A percentile compares a stretch with the other conserved stretches of the same genome.
phyloP scores from a whole-genome alignment of 768 basidiomycete species.

The Pluteus cervinus region DNA sequence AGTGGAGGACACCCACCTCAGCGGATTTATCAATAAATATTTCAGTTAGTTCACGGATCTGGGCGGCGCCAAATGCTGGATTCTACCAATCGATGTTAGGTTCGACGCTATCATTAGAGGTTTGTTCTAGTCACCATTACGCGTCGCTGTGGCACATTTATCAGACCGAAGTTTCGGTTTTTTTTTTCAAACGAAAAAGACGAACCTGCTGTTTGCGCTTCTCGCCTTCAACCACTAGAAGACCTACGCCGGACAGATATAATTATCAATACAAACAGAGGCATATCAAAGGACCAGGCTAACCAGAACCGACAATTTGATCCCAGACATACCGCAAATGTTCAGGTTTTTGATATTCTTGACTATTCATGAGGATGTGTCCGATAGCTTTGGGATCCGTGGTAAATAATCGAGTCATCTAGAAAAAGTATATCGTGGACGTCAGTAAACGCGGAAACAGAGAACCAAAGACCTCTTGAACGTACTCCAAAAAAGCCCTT shows the following conservation, averaged over 20 bases:
- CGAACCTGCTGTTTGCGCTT: constrained; percentile 44
- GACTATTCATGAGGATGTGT: constrained; percentile 54
- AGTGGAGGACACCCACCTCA: constrained; percentile 28
- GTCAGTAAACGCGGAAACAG: background rate
- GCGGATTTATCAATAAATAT: constrained; percentile 53
- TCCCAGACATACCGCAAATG: constrained; percentile 28
- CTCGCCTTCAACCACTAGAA: constrained; percentile 44
- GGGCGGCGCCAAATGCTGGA: constrained; percentile 58
- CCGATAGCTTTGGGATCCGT: constrained; percentile 57
- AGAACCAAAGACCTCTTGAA: background rate
- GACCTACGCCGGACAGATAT: too few species aligned
- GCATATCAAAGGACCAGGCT: too few species aligned
- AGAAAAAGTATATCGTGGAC: too few species aligned
- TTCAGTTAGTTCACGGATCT: constrained; percentile 50
- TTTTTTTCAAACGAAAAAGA: too few species aligned
- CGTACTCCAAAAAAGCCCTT: constrained; percentile 39
- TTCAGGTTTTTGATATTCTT: constrained; percentile 52
- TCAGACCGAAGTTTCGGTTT: too few species aligned
- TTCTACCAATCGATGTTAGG: constrained; percentile 32
- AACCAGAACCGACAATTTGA: constrained; percentile 36
- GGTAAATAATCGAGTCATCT: constrained; percentile 43
- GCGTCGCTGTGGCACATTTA: constrained; percentile 25
- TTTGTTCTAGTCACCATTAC: constrained; percentile 30
- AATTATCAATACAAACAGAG: too few species aligned
- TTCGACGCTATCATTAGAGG: background rate